Conservation (phyloP, 805 yeast species). For the Metschnikowia sp. region DNA sequence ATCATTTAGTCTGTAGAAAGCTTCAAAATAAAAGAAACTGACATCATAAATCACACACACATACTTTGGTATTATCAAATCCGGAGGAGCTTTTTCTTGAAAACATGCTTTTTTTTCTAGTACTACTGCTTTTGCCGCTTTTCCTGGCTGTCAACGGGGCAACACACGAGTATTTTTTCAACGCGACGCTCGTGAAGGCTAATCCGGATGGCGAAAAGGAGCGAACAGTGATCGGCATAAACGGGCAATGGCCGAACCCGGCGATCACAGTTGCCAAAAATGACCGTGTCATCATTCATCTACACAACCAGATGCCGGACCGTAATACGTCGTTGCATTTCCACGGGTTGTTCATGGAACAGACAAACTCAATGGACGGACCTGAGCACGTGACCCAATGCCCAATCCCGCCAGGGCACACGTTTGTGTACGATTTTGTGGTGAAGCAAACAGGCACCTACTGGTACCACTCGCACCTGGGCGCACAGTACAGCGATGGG, state of each 20-base stretch:
- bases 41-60: too few species aligned
- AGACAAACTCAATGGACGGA: slow-evolving; percentile 42
- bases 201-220: slow-evolving; percentile 56
- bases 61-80: too few species aligned
- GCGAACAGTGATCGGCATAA: slow-evolving; percentile 57
- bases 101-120: background rate
- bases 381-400: slow-evolving; percentile 46
- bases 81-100: too few species aligned
- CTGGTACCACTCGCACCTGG: slow-evolving; percentile 82
- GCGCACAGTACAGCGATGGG: slow-evolving; percentile 77
- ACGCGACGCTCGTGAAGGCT: slow-evolving; percentile 37
- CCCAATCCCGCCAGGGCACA: slow-evolving; percentile 39
- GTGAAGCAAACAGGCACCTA: slow-evolving; percentile 22
- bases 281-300: slow-evolving; percentile 40
- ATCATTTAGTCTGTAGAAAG: background rate
- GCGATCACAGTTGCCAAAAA: slow-evolving; percentile 33
- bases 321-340: slow-evolving; percentile 41
- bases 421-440: slow-evolving; percentile 36
- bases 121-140: slow-evolving; percentile 4
- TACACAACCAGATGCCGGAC: slow-evolving; percentile 32
- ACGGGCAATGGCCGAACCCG: slow-evolving; percentile 46
- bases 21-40: too few species aligned
- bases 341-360: slow-evolving; percentile 43
- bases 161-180: slow-evolving; percentile 35
- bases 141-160: slow-evolving; percentile 16